These are phyloP conservation scores for Jasminum sambac DNA, from an alignment of 257 asterid genomes.

Conservation along the genomic window DNA sequence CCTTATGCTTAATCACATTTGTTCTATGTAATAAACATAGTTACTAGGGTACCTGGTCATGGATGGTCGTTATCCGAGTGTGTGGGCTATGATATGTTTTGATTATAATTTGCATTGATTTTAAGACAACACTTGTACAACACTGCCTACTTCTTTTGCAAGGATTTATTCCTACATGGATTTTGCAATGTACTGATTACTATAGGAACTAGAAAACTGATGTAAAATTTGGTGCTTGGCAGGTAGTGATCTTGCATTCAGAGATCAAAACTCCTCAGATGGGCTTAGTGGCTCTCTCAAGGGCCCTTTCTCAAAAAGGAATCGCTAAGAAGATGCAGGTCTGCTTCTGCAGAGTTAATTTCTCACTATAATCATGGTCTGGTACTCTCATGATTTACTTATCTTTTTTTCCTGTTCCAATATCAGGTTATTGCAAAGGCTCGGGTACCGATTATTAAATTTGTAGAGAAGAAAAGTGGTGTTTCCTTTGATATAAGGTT, in stretches of 20 bases:
- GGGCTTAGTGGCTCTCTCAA: slow-evolving; percentile 88
- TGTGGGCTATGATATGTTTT: not conserved
- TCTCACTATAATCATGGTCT: slow-evolving; percentile 20
- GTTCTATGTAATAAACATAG: not conserved
- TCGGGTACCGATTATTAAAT: slow-evolving; percentile 90
- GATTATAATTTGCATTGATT: not conserved
- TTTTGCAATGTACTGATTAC: not conserved
- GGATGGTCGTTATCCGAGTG: not conserved
- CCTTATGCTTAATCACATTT: not conserved
- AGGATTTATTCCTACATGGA: not conserved
- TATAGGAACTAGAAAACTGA: slow-evolving; percentile 5
- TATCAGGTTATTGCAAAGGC: slow-evolving; percentile 93
- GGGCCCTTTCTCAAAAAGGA: slow-evolving; percentile 82
- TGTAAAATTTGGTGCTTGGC: slow-evolving; percentile 24
- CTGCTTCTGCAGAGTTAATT: slow-evolving; percentile 18
- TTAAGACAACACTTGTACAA: slow-evolving; percentile 8
- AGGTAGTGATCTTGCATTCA: slow-evolving; percentile 89
- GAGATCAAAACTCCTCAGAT: slow-evolving; percentile 65
- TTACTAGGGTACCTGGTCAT: not conserved
- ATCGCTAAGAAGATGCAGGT: slow-evolving; percentile 96
- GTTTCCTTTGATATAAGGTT: slow-evolving; percentile 87
- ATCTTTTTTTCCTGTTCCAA: slow-evolving; percentile 3
- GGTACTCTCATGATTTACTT: slow-evolving; percentile 10
- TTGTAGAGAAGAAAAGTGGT: slow-evolving; percentile 90
- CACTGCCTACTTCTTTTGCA: slow-evolving; percentile 3